Evolutionary conservation across 2,329 filamentous ascomycete species (phyloP).

Genomic region (Neopestalotiopsis sp.): DNA sequence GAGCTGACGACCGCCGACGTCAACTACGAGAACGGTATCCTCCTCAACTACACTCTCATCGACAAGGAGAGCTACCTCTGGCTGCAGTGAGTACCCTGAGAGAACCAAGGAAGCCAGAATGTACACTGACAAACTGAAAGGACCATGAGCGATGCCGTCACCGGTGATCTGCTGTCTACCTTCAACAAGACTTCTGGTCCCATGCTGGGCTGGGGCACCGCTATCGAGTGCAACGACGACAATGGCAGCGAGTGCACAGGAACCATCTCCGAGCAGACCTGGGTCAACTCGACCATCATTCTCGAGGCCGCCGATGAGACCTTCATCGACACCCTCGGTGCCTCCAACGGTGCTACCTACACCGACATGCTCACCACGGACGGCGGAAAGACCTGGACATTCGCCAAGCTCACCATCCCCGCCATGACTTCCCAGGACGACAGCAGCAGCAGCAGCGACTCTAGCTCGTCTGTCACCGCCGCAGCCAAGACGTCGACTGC

Average conservation of each 20-base stretch:
- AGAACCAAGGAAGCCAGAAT: neutral
- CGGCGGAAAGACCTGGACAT: constrained; percentile 12
- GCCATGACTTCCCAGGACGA: constrained; percentile 10
- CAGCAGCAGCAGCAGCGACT: neutral
- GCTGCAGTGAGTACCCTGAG: constrained; percentile 22
- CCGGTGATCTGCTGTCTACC: constrained; percentile 26
- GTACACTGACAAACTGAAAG: neutral
- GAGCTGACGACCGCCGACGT: constrained; percentile 26
- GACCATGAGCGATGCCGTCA: constrained; percentile 23
- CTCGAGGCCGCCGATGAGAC: constrained; percentile 18
- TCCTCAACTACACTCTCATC: constrained; percentile 33
- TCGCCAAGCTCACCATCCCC: constrained; percentile 12
- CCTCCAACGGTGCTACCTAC: constrained; percentile 9
- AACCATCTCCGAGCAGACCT: constrained; percentile 22
- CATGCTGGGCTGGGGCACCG: constrained; percentile 30
- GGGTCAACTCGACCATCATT: constrained; percentile 23
- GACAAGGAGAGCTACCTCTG: constrained; percentile 30
- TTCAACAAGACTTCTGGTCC: constrained; percentile 30
- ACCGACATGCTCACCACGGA: constrained; percentile 13
- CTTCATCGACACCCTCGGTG: constrained; percentile 10
- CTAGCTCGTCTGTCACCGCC: neutral
- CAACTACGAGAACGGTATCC: constrained; percentile 29
- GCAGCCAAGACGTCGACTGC: constrained; percentile 5
- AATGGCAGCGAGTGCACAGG: constrained; percentile 20
- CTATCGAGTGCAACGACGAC: constrained; percentile 21